These are phyloP conservation scores for Fraxinus velutina DNA, from an alignment of 305 asterid genomes.

Conservation along the genomic window DNA sequence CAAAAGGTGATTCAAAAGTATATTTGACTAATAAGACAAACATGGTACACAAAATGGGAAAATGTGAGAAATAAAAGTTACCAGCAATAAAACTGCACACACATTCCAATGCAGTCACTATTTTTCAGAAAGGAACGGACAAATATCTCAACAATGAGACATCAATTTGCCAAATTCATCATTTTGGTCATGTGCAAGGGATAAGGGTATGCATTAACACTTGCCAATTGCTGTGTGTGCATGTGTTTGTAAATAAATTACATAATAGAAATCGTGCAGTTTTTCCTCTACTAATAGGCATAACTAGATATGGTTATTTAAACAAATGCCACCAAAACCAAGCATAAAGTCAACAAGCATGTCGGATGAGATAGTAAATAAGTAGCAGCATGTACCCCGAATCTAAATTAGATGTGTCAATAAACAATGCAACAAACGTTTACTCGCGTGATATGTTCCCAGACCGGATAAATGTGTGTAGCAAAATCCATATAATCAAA, in stretches of 20 bases:
- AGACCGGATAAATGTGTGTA: slow-evolving; percentile 11
- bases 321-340: not conserved
- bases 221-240: not conserved
- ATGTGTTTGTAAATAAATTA: not conserved
- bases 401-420: not conserved
- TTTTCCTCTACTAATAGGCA: not conserved
- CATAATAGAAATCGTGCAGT: not conserved
- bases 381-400: not conserved
- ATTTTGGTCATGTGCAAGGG: not conserved
- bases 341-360: not conserved
- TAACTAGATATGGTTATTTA: not conserved
- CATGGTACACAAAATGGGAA: not conserved
- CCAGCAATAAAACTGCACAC: not conserved
- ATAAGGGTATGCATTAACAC: not conserved
- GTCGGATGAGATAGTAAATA: not conserved
- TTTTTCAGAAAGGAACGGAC: not conserved
- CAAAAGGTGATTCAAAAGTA: not conserved
- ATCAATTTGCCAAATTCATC: not conserved
- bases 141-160: not conserved
- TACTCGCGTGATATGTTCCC: not conserved
- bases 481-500: slow-evolving; percentile 17
- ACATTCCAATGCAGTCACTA: not conserved
- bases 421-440: not conserved
- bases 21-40: not conserved
- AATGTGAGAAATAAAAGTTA: not conserved